Evolutionary conservation across 2,329 filamentous ascomycete species (phyloP), one percentile per base, ranked within the genome.

Genomic region (Neonectria neomacrospora): DNA sequence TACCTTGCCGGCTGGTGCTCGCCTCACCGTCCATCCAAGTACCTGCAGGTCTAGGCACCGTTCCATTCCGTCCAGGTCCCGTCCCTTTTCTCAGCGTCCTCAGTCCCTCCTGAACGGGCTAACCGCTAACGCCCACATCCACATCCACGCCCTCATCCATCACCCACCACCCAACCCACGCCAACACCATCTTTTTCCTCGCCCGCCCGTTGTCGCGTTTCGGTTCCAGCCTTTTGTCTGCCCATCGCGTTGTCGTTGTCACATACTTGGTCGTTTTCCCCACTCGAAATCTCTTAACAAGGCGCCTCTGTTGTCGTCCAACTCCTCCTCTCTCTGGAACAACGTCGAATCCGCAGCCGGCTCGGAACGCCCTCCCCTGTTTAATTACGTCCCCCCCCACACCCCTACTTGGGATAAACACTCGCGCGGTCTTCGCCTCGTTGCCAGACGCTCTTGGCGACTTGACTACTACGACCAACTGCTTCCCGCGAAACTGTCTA

Each of bases 341-440:
- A 72, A 50, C 60, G 58, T 70, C 53, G 63, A 71, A 64, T 59
- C 61, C 52, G 60, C 63, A 62, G 63, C 61, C 61, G 61, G 67
- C 62, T 68, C 64, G 23, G 61, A 37, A 64, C 70, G 68, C 65
- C 26, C 26, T 50, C 47, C 47, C 47, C 67, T 71, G 71, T 73
- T 73, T 73, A 73, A 73, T 73, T 73, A 72, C 69, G 59, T 63
- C 58, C 53, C 68, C 68, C 54, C 71, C 71, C 70, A 65, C 70
- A 63, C 65, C 71, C 70, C 71, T 70, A 64, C 65, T 63, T 69
- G 61, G 66, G 47, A 72, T 65, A 72, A 73, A 73, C 69, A 73
- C 50, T 70, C 56, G 44, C 42, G 28, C 58, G 1, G 37, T 57
- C 64, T 56, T 59, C 61, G 45, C 52, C 53, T 64, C 58, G 53